Conservation (phyloP, 2,329 filamentous ascomycete species). For the Arachnomyces sp. region DNA sequence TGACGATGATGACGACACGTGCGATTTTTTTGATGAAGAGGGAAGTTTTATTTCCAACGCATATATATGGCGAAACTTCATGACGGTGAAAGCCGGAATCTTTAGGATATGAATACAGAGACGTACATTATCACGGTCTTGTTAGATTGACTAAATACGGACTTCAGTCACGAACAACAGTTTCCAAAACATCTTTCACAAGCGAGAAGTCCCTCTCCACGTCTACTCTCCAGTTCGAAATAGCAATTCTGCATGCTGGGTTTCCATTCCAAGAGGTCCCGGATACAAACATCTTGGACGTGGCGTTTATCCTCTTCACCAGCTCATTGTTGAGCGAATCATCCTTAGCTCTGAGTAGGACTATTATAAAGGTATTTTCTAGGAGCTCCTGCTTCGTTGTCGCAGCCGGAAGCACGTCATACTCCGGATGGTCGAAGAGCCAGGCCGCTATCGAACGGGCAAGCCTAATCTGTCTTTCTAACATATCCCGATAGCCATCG, state of each 20-base stretch:
- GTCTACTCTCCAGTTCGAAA: slow-evolving; percentile 77
- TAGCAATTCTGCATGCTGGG: slow-evolving; percentile 72
- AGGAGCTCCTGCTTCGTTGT: slow-evolving; percentile 34
- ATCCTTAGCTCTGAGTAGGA: slow-evolving; percentile 69
- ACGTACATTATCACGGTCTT: background rate
- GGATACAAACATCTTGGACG: slow-evolving; percentile 70
- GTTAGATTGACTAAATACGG: background rate
- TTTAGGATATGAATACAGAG: background rate
- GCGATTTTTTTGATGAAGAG: slow-evolving; percentile 1
- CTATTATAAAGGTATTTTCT: slow-evolving; percentile 58
- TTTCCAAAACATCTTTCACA: slow-evolving; percentile 56
- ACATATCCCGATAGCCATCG: slow-evolving; percentile 59
- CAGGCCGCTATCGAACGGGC: slow-evolving; percentile 60
- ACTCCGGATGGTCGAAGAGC: slow-evolving; percentile 54
- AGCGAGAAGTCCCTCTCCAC: slow-evolving; percentile 58
- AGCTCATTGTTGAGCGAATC: slow-evolving; percentile 56
- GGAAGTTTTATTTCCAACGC: background rate
- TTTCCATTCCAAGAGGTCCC: slow-evolving; percentile 69
- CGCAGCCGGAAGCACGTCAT: slow-evolving; percentile 56
- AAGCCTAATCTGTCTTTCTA: slow-evolving; percentile 64
- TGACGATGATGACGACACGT: too few species aligned
- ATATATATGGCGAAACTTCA: too few species aligned
- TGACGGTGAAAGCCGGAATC: background rate
- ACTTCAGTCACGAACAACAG: slow-evolving; percentile 31
- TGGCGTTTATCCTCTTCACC: slow-evolving; percentile 65